phyloP scores from a whole-genome alignment of 2,329 filamentous ascomycete species.

The Penicillium sp. region DNA sequence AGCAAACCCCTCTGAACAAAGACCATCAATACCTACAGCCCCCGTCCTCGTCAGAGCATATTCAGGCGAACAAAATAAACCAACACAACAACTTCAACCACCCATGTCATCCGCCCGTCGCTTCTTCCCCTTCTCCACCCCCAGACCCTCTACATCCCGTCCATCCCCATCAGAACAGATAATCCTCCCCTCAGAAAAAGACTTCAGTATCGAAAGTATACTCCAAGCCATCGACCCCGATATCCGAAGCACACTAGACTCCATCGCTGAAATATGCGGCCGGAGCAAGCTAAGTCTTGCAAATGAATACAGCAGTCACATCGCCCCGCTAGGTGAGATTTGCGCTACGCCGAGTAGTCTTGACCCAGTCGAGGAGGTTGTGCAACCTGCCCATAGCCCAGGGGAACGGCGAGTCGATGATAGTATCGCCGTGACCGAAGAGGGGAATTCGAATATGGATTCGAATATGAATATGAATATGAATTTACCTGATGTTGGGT shows the following conservation, averaged over 20 bases:
- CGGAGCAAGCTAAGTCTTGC: slow-evolving; percentile 59
- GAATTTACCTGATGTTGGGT: slow-evolving; percentile 27
- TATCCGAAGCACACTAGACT: slow-evolving; percentile 56
- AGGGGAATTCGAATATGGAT: slow-evolving; percentile 28
- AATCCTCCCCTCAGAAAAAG: slow-evolving; percentile 47
- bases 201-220: slow-evolving; percentile 56
- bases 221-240: slow-evolving; percentile 56
- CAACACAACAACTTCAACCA: slow-evolving; percentile 23
- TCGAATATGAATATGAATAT: slow-evolving; percentile 12
- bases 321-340: slow-evolving; percentile 60
- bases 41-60: slow-evolving; percentile 46
- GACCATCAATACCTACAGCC: slow-evolving; percentile 36
- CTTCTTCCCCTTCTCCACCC: slow-evolving; percentile 30
- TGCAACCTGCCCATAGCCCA: slow-evolving; percentile 38
- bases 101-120: slow-evolving; percentile 36
- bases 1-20: slow-evolving; percentile 23
- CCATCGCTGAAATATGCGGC: slow-evolving; percentile 61
- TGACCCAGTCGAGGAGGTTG: slow-evolving; percentile 45
- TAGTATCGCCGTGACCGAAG: slow-evolving; percentile 37
- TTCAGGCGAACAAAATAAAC: slow-evolving; percentile 35
- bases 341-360: slow-evolving; percentile 36
- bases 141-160: slow-evolving; percentile 19
- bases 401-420: slow-evolving; percentile 37
- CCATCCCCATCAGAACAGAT: slow-evolving; percentile 21
- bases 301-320: slow-evolving; percentile 60